Percentiles rank a stretch among this genome's conserved stretches.
Evolutionary conservation across 805 yeast species (phyloP).

Genomic region (Pichia manshurica): DNA sequence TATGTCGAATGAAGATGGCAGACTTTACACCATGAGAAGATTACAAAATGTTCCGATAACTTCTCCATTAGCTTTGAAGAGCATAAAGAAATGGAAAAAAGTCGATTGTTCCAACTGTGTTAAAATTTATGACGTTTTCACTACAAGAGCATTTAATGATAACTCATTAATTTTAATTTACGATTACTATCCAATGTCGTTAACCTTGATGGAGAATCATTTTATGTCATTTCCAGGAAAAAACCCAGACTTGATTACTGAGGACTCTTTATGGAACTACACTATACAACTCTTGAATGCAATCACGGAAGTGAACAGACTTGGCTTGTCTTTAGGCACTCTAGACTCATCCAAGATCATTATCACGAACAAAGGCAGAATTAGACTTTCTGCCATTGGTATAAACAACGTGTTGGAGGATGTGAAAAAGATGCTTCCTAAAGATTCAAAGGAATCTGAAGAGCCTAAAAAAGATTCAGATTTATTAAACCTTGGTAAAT

Average conservation of each 20-base stretch:
- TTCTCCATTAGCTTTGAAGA: conserved; percentile 54
- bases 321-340: conserved; percentile 57
- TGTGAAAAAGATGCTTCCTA: conserved; percentile 29
- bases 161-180: conserved; percentile 69
- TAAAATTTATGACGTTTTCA: conserved; percentile 71
- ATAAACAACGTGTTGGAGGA: conserved; percentile 56
- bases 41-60: conserved; percentile 53
- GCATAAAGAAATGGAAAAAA: conserved; percentile 63
- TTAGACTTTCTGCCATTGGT: conserved; percentile 68
- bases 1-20: conserved; percentile 71
- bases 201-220: conserved; percentile 66
- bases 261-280: conserved; percentile 68
- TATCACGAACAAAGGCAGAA: conserved; percentile 63
- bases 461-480: conserved; percentile 40
- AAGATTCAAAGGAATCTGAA: conserved; percentile 13
- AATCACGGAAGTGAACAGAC: conserved; percentile 55
- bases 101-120: conserved; percentile 56
- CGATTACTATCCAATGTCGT: conserved; percentile 78
- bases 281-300: conserved; percentile 72
- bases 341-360: conserved; percentile 65
- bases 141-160: conserved; percentile 81
- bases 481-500: conserved; percentile 49
- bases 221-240: conserved; percentile 37
- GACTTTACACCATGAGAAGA: conserved; percentile 68
- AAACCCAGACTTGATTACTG: conserved; percentile 49